Percentiles rank a stretch among this genome's conserved stretches.
phyloP scores from a whole-genome alignment of 148 eudicot species.

The Rhododendron simsii region DNA sequence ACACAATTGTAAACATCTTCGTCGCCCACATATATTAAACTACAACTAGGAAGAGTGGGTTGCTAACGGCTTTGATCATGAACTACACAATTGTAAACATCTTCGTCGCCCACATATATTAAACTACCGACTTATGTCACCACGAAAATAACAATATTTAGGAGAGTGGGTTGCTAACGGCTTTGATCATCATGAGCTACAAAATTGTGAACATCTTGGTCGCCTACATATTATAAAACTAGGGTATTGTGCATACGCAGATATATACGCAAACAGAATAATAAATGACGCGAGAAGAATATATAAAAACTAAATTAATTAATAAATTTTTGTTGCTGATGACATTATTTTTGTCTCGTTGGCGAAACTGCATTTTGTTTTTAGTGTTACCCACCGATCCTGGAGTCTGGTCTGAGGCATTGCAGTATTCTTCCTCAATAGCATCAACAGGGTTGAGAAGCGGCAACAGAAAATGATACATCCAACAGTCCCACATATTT shows the following conservation, averaged over 20 bases:
- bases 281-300: background rate
- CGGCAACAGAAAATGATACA: too few relatives aligned
- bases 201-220: background rate
- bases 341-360: background rate
- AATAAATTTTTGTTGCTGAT: background rate
- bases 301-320: too few relatives aligned
- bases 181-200: background rate
- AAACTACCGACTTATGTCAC: background rate
- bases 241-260: background rate
- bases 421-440: background rate
- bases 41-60: too few relatives aligned
- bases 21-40: too few relatives aligned
- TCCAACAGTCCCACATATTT: background rate
- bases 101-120: too few relatives aligned
- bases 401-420: background rate
- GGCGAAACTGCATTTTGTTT: background rate
- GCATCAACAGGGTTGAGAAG: background rate
- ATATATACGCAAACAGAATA: background rate
- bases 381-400: background rate
- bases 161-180: background rate
- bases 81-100: too few relatives aligned
- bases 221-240: background rate
- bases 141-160: background rate
- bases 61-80: too few relatives aligned
- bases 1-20: too few relatives aligned